phyloP scores from a whole-genome alignment of 2,329 filamentous ascomycete genomes.

The Hymenoscyphus scutula region DNA sequence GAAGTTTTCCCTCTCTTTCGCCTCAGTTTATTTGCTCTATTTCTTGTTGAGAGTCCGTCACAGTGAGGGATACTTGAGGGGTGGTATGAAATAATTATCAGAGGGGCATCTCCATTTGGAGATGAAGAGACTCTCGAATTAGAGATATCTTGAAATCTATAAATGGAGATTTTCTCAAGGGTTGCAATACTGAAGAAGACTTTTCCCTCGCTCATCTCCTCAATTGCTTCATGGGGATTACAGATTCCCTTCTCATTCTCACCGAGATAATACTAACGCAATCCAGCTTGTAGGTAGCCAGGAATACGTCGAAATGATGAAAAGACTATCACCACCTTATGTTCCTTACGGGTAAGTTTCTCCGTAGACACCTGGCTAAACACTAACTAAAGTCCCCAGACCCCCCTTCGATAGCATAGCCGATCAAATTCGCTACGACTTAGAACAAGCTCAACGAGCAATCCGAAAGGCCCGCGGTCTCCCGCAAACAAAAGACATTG shows the following conservation, averaged over 20 bases:
- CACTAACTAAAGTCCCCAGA: background rate
- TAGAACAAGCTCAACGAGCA: slow-evolving; percentile 15
- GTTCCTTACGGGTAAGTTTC: slow-evolving; percentile 7
- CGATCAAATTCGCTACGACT: slow-evolving; percentile 12
- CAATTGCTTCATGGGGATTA: too few relatives aligned
- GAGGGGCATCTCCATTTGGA: too few relatives aligned
- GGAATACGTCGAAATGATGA: slow-evolving; percentile 14
- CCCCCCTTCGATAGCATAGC: slow-evolving; percentile 16
- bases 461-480: slow-evolving; percentile 14
- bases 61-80: too few relatives aligned
- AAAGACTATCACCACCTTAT: slow-evolving; percentile 12
- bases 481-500: slow-evolving; percentile 18
- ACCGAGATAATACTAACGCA: background rate
- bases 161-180: too few relatives aligned
- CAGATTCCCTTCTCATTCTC: too few relatives aligned
- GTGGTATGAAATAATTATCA: too few relatives aligned
- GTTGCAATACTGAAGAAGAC: too few relatives aligned
- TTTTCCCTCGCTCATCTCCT: too few relatives aligned
- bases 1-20: background rate
- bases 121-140: too few relatives aligned
- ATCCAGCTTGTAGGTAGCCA: slow-evolving; percentile 10
- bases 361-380: background rate
- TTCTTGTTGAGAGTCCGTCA: too few relatives aligned
- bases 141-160: too few relatives aligned
- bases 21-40: too few relatives aligned